These are phyloP conservation scores for Noccaea caerulescens DNA, from an alignment of 345 rosid species.

Conservation along the genomic window DNA sequence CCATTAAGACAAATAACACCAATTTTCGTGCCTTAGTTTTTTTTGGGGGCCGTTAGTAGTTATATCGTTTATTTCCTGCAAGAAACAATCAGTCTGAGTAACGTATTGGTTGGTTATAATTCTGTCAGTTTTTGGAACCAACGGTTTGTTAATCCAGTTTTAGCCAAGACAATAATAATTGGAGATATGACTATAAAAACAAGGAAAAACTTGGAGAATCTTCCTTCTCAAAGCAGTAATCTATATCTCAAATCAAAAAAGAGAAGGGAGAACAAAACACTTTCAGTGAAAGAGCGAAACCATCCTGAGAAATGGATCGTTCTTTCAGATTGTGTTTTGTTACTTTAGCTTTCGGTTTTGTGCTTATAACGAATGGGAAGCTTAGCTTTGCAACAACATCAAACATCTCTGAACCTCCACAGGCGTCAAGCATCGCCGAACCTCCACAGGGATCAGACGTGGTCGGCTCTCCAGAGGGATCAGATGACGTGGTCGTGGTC, in stretches of 20 bases:
- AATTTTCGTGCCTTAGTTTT: not conserved
- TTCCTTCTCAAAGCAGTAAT: constrained; percentile 6
- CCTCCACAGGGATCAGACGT: constrained; percentile 1
- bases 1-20: constrained; percentile 10
- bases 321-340: constrained; percentile 27
- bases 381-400: constrained; percentile 20
- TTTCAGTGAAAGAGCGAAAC: not conserved
- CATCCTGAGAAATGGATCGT: constrained; percentile 19
- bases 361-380: constrained; percentile 26
- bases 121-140: constrained; percentile 20
- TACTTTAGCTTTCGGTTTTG: constrained; percentile 21
- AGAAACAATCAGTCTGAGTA: constrained; percentile 25
- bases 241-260: constrained; percentile 1
- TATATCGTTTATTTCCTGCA: constrained; percentile 23
- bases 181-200: constrained; percentile 22
- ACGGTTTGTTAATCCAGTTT: constrained; percentile 8
- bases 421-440: not conserved
- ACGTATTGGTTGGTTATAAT: constrained; percentile 4
- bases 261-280: not conserved
- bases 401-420: constrained; percentile 3
- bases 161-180: not conserved
- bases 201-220: constrained; percentile 7
- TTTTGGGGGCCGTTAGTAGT: constrained; percentile 3
- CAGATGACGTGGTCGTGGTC: too few species aligned
- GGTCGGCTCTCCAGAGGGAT: too few species aligned